Evolutionary conservation across 345 rosid genomes (phyloP).

Genomic region (Gossypium sturtianum): DNA sequence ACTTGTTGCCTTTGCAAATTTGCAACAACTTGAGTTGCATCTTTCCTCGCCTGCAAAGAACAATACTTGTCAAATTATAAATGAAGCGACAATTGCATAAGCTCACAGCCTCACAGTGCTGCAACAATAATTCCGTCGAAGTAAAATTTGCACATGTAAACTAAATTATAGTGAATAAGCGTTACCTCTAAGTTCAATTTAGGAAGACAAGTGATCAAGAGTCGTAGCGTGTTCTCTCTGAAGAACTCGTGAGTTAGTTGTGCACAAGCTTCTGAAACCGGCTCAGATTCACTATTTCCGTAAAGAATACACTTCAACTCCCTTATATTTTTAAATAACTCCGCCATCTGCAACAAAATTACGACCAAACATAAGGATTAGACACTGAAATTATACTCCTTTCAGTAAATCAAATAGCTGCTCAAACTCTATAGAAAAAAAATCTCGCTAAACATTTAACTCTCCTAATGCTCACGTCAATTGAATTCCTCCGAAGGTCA

Average conservation of each 20-base stretch:
- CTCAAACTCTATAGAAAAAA: neutral
- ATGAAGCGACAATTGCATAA: constrained; percentile 9
- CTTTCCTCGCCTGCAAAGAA: constrained; percentile 75
- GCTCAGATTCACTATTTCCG: constrained; percentile 95
- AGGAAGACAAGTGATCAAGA: constrained; percentile 71
- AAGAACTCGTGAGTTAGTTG: constrained; percentile 93
- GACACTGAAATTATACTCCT: neutral
- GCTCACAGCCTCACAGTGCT: neutral
- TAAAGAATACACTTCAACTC: constrained; percentile 87
- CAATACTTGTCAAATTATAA: neutral
- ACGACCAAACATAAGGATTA: neutral
- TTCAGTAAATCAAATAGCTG: neutral
- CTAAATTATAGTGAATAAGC: neutral
- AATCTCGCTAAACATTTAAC: neutral
- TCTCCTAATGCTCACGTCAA: neutral
- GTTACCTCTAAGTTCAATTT: constrained; percentile 84
- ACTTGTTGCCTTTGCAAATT: constrained; percentile 97
- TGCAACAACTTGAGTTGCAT: constrained; percentile 97
- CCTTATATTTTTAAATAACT: constrained; percentile 63
- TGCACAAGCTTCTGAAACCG: constrained; percentile 84
- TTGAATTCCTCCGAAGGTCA: neutral
- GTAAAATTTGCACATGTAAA: neutral
- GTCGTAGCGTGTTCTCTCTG: constrained; percentile 71
- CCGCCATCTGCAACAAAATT: constrained; percentile 57
- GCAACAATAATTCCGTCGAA: neutral